These are phyloP conservation scores for Fusarium palustre DNA, from an alignment of 2,329 filamentous ascomycete genomes.

Conservation along the genomic window DNA sequence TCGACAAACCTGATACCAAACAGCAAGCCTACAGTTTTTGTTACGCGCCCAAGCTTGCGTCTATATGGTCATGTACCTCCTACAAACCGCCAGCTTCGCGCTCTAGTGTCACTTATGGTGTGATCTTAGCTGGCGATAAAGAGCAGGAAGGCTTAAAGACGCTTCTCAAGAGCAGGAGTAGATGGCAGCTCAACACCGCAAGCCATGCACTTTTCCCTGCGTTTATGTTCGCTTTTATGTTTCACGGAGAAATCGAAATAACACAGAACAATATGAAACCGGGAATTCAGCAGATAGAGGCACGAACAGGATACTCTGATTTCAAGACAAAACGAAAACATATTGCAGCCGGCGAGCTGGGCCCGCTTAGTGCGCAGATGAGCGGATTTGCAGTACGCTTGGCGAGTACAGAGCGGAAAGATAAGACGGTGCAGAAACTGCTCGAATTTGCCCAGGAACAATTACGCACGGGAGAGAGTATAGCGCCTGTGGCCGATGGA, in stretches of 20 bases:
- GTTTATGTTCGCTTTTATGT: slow-evolving; percentile 50
- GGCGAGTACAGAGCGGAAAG: slow-evolving; percentile 54
- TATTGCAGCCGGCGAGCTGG: slow-evolving; percentile 48
- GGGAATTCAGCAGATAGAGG: slow-evolving; percentile 52
- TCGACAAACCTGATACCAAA: slow-evolving; percentile 1
- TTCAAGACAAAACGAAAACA: slow-evolving; percentile 49
- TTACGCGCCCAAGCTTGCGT: slow-evolving; percentile 55
- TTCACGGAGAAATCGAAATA: slow-evolving; percentile 51
- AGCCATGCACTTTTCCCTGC: slow-evolving; percentile 53
- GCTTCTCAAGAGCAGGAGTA: slow-evolving; percentile 40
- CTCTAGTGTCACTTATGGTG: slow-evolving; percentile 45
- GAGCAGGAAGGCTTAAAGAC: slow-evolving; percentile 42
- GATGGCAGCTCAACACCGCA: slow-evolving; percentile 48
- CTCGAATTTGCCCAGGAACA: slow-evolving; percentile 48
- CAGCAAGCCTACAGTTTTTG: slow-evolving; percentile 49
- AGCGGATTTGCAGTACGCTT: slow-evolving; percentile 53
- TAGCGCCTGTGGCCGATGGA: slow-evolving; percentile 16
- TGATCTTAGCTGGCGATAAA: slow-evolving; percentile 49
- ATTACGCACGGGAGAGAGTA: neutral
- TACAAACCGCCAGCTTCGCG: slow-evolving; percentile 20
- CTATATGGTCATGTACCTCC: slow-evolving; percentile 52
- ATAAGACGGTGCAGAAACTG: slow-evolving; percentile 51
- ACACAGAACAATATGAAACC: slow-evolving; percentile 51
- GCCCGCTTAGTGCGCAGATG: slow-evolving; percentile 50
- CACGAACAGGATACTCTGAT: slow-evolving; percentile 51